Evolutionary conservation across 2,329 filamentous ascomycete genomes (phyloP).

Genomic region (Botrytis galanthina): DNA sequence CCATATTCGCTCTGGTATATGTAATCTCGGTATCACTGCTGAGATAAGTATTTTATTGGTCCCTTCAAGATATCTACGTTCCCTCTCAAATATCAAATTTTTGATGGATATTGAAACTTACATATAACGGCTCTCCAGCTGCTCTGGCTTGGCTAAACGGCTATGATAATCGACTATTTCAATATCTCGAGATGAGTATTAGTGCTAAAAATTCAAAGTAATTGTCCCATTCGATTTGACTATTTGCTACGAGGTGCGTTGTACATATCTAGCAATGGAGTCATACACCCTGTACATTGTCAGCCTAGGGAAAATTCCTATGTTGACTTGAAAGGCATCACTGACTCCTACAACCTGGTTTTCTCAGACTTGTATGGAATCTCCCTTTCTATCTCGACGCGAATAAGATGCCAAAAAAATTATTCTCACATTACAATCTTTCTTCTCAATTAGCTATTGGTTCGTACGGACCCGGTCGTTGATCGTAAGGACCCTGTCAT

Average conservation of each 20-base stretch:
- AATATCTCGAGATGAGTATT: background rate
- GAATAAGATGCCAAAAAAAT: background rate
- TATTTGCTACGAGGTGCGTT: background rate
- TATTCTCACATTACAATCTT: background rate
- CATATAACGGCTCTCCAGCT: background rate
- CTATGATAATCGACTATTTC: background rate
- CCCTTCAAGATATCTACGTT: background rate
- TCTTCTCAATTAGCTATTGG: background rate
- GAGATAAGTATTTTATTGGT: background rate
- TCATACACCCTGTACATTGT: background rate
- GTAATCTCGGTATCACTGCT: background rate
- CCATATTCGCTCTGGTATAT: background rate
- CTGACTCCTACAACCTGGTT: background rate
- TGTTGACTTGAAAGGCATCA: background rate
- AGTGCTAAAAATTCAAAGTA: background rate
- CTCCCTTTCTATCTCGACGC: background rate
- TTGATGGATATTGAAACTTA: background rate
- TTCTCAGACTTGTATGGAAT: background rate
- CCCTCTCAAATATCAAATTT: background rate
- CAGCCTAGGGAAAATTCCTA: background rate
- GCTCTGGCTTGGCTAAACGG: background rate
- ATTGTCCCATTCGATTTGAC: background rate
- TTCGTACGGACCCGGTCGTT: background rate
- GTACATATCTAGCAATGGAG: background rate
- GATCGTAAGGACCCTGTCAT: background rate